phyloP scores from a whole-genome alignment of 2,329 filamentous ascomycete genomes.

The Colletotrichum incanum region DNA sequence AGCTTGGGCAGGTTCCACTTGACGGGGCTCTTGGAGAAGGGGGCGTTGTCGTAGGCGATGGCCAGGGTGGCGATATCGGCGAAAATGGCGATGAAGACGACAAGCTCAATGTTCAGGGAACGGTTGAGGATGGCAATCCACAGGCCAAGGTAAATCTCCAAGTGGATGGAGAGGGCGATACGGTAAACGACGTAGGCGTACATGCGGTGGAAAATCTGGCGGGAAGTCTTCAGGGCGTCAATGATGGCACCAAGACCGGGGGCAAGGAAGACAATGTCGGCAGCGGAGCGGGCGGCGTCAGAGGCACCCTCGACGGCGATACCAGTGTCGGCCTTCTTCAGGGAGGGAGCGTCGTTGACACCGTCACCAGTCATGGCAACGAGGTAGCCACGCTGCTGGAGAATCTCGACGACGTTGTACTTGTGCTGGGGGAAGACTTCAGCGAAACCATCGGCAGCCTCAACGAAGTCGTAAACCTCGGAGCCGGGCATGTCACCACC shows the following conservation, averaged over 20 bases:
- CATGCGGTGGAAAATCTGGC: slow-evolving; percentile 97
- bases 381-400: slow-evolving; percentile 93
- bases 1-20: slow-evolving; percentile 97
- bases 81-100: slow-evolving; percentile 96
- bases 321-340: slow-evolving; percentile 97
- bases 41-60: slow-evolving; percentile 92
- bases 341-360: slow-evolving; percentile 92
- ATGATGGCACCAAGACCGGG: slow-evolving; percentile 94
- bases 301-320: slow-evolving; percentile 95
- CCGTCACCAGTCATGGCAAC: slow-evolving; percentile 97
- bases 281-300: slow-evolving; percentile 90
- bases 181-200: slow-evolving; percentile 96
- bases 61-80: slow-evolving; percentile 93
- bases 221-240: slow-evolving; percentile 91
- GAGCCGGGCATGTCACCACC: slow-evolving; percentile 95
- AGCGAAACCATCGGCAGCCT: slow-evolving; percentile 94
- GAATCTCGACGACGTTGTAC: slow-evolving; percentile 92
- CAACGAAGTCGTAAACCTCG: slow-evolving; percentile 95
- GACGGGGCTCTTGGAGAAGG: slow-evolving; percentile 65
- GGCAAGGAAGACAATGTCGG: slow-evolving; percentile 94
- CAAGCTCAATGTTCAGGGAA: slow-evolving; percentile 86
- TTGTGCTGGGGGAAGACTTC: slow-evolving; percentile 97
- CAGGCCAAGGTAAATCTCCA: slow-evolving; percentile 92
- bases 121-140: slow-evolving; percentile 93
- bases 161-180: slow-evolving; percentile 91